phyloP scores from a whole-genome alignment of 169 alveolate genomes.

The Babesia bovis region DNA sequence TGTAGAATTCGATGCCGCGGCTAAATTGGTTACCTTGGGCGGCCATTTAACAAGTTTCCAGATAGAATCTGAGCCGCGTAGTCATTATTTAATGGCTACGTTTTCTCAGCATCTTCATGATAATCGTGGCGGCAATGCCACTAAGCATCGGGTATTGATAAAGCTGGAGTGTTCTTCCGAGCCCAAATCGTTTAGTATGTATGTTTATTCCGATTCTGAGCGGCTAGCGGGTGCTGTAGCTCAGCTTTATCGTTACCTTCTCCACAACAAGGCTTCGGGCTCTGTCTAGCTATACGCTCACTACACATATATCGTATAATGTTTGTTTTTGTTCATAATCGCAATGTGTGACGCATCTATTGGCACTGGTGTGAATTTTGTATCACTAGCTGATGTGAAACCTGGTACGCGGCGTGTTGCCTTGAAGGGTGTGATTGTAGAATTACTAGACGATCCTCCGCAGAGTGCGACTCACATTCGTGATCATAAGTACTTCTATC shows the following conservation, averaged over 20 bases:
- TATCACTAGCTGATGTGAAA: conserved; percentile 55
- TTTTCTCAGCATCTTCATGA: neutral
- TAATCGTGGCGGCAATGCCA: neutral
- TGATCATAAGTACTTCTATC: conserved; percentile 66
- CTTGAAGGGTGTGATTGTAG: conserved; percentile 70
- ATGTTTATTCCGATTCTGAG: conserved; percentile 54
- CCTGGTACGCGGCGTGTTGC: conserved; percentile 69
- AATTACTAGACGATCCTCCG: conserved; percentile 76
- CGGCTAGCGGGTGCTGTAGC: conserved; percentile 55
- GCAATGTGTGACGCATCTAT: conserved; percentile 13
- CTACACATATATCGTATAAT: neutral
- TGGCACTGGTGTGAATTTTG: conserved; percentile 17
- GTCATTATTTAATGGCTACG: conserved; percentile 13
- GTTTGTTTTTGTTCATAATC: too few relatives aligned
- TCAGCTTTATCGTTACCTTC: conserved; percentile 47
- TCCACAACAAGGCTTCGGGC: conserved; percentile 21
- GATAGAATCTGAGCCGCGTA: conserved; percentile 11
- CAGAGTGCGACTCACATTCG: conserved; percentile 70
- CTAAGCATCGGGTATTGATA: conserved; percentile 19
- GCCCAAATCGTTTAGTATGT: conserved; percentile 26
- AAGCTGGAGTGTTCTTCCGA: conserved; percentile 36
- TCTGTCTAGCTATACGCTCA: neutral
- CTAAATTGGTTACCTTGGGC: conserved; percentile 15
- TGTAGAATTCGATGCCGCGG: conserved; percentile 11
- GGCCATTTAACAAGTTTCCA: conserved; percentile 9